Evolutionary conservation across 257 asterid genomes (phyloP), one percentile per base, ranked within the genome.

Genomic region (Striga asiatica): DNA sequence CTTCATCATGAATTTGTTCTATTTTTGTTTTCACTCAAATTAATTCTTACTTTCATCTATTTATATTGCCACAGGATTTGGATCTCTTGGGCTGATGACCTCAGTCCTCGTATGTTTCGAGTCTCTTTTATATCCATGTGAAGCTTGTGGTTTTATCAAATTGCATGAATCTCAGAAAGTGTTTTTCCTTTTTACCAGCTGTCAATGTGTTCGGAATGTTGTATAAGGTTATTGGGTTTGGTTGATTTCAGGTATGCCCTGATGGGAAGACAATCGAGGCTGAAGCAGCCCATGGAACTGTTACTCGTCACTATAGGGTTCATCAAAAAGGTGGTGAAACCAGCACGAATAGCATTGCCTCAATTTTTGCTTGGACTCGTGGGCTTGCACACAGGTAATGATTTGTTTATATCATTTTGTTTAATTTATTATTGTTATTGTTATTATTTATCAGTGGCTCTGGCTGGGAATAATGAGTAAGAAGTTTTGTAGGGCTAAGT

Each of bases 261-360:
- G 99, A 92, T 72, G 99, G 99, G 48, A 92, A 92, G 84, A 92
- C 99, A n/a, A 89, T 92, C 18, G 99, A 92, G 70, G 78, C 99
- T 38, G 99, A 92, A 83, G 99, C 99, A 19, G 99, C 99, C 58
- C 97, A 92, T 65, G 99, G 99, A 71, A 92, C 99, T 59, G 99
- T 92, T 7, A 88, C 99, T 0, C 91, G 99, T 29, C 99, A 92
- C 79, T 92, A 45, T 69, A 85, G 97, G 73, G 97, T 92, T 71
- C 99, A 92, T 47, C 97, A 92, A 35, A 88, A 92, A 61, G 99
- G 99, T 1, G 97, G 99, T 63, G 99, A 92, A 79, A 92, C 99
- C 62, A 92, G 99, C 73, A 92, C 99, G 6, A 88, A 92, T 53
- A 92, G 99, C 88, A 92, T 92, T 61, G 97, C 99, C 53, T 92